Percentiles rank a stretch among this genome's conserved stretches.
Evolutionary conservation across 768 basidiomycete species (phyloP).

Genomic region (Calocera cornea): DNA sequence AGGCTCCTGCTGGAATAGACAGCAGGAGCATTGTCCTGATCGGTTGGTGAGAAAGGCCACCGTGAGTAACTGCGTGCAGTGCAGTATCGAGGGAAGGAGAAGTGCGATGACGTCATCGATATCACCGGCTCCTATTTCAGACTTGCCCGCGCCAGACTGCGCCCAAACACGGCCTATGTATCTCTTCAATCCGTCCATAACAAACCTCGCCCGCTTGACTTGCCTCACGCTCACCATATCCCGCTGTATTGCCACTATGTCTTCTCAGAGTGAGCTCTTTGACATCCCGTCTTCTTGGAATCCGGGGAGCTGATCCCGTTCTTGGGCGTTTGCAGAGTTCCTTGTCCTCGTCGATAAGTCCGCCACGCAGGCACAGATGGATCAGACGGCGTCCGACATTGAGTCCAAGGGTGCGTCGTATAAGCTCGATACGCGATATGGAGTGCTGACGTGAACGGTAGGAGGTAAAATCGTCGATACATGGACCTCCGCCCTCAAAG

Average conservation of each 20-base stretch:
- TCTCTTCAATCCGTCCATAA: neutral
- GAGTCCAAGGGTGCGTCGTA: neutral
- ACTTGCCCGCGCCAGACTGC: neutral
- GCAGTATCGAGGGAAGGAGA: neutral
- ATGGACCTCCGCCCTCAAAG: neutral
- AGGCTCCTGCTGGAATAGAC: too few species aligned
- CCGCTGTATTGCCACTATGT: neutral
- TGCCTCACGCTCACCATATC: neutral
- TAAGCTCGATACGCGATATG: neutral
- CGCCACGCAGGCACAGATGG: neutral
- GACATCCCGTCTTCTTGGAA: neutral
- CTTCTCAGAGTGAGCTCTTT: neutral
- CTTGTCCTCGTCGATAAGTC: neutral
- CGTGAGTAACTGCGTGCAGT: neutral
- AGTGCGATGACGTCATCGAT: neutral
- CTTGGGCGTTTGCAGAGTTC: neutral
- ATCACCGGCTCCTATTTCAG: neutral
- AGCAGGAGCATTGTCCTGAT: too few species aligned
- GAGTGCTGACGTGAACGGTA: neutral
- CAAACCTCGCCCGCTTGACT: neutral
- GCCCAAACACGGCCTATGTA: neutral
- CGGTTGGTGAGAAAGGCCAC: too few species aligned
- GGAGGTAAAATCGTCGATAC: neutral
- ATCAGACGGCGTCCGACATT: neutral
- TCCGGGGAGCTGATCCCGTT: neutral